These are phyloP conservation scores for Pseudogymnoascus destructans DNA, from an alignment of 2,329 filamentous ascomycete genomes.

Conservation along the genomic window DNA sequence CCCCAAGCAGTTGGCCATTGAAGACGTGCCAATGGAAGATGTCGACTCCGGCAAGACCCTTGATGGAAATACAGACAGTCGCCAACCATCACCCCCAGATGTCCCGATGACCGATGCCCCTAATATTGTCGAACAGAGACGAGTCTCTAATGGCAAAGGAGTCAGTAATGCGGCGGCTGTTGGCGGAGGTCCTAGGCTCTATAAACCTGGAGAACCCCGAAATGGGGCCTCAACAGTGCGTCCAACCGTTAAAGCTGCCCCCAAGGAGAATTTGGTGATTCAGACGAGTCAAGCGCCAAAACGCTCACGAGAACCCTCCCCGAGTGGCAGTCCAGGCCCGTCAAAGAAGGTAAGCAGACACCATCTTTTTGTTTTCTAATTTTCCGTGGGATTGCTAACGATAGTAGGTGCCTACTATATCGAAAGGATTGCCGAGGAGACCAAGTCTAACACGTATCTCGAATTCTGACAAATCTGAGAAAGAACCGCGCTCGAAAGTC, in stretches of 20 bases:
- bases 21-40: slow-evolving; percentile 4
- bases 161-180: neutral
- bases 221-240: neutral
- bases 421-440: neutral
- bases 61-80: neutral
- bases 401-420: neutral
- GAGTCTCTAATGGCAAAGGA: neutral
- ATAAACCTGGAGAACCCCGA: neutral
- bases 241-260: neutral
- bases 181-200: neutral
- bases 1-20: neutral
- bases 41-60: neutral
- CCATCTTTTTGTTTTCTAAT: neutral
- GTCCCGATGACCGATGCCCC: neutral
- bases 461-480: neutral
- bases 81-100: neutral
- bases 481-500: neutral
- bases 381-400: neutral
- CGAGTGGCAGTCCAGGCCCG: neutral
- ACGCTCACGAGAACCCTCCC: neutral
- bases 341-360: neutral
- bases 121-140: neutral
- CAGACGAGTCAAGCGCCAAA: neutral
- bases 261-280: neutral
- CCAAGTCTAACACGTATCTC: neutral